Conservation (phyloP, 352 stramenopile genomes). For the Pythium rishiriense region DNA sequence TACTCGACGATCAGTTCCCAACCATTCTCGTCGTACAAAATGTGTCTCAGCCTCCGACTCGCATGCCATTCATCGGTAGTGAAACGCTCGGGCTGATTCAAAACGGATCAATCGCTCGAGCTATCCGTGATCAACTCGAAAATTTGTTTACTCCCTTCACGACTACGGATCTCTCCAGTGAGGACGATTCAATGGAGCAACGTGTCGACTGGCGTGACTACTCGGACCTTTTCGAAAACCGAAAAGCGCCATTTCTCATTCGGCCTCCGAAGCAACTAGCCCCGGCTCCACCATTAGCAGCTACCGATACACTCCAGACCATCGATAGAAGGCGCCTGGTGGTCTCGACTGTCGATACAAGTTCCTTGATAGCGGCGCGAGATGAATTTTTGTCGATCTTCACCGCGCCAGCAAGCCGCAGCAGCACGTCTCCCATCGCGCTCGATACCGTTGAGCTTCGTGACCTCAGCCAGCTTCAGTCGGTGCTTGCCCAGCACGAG, state of each 20-base stretch:
- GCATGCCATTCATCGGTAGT: slow-evolving; percentile 14
- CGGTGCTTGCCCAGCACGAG: background rate
- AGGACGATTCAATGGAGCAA: background rate
- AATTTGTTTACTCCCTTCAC: slow-evolving; percentile 10
- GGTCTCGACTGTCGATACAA: background rate
- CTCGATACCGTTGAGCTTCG: background rate
- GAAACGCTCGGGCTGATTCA: slow-evolving; percentile 16
- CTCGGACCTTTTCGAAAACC: slow-evolving; percentile 19
- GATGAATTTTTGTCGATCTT: slow-evolving; percentile 20
- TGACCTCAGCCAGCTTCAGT: background rate
- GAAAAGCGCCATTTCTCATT: background rate
- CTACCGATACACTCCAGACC: background rate
- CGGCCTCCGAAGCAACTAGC: background rate
- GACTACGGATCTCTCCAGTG: slow-evolving; percentile 9
- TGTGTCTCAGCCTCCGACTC: slow-evolving; percentile 17
- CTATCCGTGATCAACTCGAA: slow-evolving; percentile 2
- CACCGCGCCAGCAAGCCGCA: background rate
- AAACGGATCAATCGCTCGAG: background rate
- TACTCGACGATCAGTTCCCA: slow-evolving; percentile 30
- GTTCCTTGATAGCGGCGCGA: background rate
- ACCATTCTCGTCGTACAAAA: slow-evolving; percentile 31
- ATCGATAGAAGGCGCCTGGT: background rate
- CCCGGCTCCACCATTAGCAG: background rate
- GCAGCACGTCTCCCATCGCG: background rate
- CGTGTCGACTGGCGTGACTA: slow-evolving; percentile 23